Conservation (phyloP, 2,329 filamentous ascomycete genomes). For the Fusarium domesticum region DNA sequence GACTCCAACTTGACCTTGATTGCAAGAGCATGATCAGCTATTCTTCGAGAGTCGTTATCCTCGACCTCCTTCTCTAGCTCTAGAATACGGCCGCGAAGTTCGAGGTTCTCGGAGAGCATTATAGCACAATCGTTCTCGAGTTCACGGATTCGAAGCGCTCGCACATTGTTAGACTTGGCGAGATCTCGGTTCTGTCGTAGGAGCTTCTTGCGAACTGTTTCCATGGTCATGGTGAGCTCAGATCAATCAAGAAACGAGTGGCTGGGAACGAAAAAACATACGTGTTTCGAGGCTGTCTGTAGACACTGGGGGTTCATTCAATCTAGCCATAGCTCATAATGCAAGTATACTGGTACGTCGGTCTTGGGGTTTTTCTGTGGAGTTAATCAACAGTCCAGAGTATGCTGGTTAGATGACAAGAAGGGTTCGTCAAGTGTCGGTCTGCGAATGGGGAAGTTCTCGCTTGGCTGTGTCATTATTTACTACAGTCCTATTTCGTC, state of each 20-base stretch:
- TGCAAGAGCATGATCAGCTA: conserved; percentile 64
- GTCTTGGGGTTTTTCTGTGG: conserved; percentile 10
- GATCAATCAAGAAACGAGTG: conserved; percentile 8
- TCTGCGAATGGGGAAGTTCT: conserved; percentile 20
- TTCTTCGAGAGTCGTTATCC: conserved; percentile 55
- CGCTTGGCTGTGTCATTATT: conserved; percentile 35
- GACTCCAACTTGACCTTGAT: conserved; percentile 69
- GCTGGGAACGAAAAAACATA: conserved; percentile 44
- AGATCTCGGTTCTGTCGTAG: conserved; percentile 82
- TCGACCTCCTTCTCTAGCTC: conserved; percentile 66
- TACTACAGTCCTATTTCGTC: conserved; percentile 31
- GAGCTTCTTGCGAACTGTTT: conserved; percentile 71
- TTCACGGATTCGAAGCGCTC: conserved; percentile 72
- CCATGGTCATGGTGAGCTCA: conserved; percentile 18
- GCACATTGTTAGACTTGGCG: conserved; percentile 72
- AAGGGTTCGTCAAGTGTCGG: conserved; percentile 25
- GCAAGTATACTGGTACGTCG: conserved; percentile 10
- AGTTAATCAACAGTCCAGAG: conserved; percentile 13
- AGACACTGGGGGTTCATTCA: conserved; percentile 70
- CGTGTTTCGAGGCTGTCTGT: conserved; percentile 69
- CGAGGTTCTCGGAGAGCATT: conserved; percentile 75
- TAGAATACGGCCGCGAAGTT: conserved; percentile 67
- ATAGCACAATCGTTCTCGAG: conserved; percentile 74
- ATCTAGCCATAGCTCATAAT: conserved; percentile 66
- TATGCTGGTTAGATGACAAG: conserved; percentile 16